A percentile compares a stretch with the other conserved stretches of the same genome.
Conservation (phyloP, 2,329 filamentous ascomycete genomes). For the Cordyceps javanica region DNA sequence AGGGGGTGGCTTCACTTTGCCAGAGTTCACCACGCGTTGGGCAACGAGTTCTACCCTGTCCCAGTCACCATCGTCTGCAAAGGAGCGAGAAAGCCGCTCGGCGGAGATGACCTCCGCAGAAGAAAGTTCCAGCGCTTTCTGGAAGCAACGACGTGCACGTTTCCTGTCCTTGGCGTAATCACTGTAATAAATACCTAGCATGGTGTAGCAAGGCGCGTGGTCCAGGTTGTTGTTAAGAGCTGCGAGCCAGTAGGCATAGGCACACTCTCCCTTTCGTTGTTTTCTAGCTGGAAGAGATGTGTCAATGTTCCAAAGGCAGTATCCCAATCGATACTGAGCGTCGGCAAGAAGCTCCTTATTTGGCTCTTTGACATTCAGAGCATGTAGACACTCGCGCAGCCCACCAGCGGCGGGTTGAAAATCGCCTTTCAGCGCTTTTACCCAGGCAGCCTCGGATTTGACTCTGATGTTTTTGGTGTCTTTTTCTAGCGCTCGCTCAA, state of each 20-base stretch:
- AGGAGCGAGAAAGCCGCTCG: conserved; percentile 76
- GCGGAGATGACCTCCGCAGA: conserved; percentile 80
- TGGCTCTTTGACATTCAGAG: conserved; percentile 56
- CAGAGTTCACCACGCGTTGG: conserved; percentile 88
- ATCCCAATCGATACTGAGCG: conserved; percentile 79
- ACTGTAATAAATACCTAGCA: conserved; percentile 81
- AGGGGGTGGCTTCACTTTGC: conserved; percentile 80
- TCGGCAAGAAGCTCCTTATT: conserved; percentile 71
- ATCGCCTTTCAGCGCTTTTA: conserved; percentile 76
- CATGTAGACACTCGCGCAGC: conserved; percentile 61
- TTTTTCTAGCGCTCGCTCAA: conserved; percentile 67
- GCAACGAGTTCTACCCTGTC: conserved; percentile 91
- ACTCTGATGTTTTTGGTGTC: conserved; percentile 73
- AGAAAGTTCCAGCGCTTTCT: conserved; percentile 93
- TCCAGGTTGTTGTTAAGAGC: conserved; percentile 82
- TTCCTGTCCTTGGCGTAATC: conserved; percentile 86
- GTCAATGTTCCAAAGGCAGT: conserved; percentile 81
- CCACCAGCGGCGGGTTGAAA: conserved; percentile 61
- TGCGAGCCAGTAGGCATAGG: conserved; percentile 77
- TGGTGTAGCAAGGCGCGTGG: conserved; percentile 86
- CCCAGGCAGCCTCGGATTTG: conserved; percentile 85
- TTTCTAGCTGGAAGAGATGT: conserved; percentile 68
- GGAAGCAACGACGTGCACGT: conserved; percentile 84
- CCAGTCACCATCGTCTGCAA: conserved; percentile 90
- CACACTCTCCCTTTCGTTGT: conserved; percentile 60